Conservation (phyloP, 176 grass and related monocot genomes). For the Aegilops sharonensis region DNA sequence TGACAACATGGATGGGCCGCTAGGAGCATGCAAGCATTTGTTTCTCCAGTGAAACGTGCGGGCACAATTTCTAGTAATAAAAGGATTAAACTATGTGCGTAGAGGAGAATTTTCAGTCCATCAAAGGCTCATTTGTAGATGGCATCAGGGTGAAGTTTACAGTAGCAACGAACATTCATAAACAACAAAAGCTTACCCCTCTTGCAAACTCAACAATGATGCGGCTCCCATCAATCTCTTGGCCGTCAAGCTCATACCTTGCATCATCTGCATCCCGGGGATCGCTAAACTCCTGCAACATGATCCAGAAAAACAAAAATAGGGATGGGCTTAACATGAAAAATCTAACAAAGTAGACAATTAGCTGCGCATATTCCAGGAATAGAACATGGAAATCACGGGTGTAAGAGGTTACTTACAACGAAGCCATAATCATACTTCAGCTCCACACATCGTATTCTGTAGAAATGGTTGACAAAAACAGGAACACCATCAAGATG, state of each 20-base stretch:
- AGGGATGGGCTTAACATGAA: slow-evolving; percentile 14
- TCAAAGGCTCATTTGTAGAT: neutral
- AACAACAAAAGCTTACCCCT: slow-evolving; percentile 55
- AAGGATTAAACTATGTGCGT: neutral
- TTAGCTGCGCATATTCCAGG: neutral
- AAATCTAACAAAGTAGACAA: neutral
- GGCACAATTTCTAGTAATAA: neutral
- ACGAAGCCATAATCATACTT: slow-evolving; percentile 86
- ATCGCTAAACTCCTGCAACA: slow-evolving; percentile 73
- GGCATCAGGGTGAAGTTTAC: neutral
- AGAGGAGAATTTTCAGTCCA: neutral
- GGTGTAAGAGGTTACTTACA: slow-evolving; percentile 49
- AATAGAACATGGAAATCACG: neutral
- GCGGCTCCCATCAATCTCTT: slow-evolving; percentile 60
- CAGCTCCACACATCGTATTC: slow-evolving; percentile 80
- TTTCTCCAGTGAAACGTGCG: too few relatives aligned
- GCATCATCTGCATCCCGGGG: slow-evolving; percentile 90
- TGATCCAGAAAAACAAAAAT: slow-evolving; percentile 26
- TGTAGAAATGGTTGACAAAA: slow-evolving; percentile 53
- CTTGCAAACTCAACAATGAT: slow-evolving; percentile 83
- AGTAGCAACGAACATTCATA: slow-evolving; percentile 3
- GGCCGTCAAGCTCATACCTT: slow-evolving; percentile 72
- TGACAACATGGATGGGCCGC: too few relatives aligned
- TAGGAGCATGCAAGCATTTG: too few relatives aligned
- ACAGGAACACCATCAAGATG: slow-evolving; percentile 40